Evolutionary conservation across 2,329 filamentous ascomycete species (phyloP).

Genomic region (Fusarium ramigenum): DNA sequence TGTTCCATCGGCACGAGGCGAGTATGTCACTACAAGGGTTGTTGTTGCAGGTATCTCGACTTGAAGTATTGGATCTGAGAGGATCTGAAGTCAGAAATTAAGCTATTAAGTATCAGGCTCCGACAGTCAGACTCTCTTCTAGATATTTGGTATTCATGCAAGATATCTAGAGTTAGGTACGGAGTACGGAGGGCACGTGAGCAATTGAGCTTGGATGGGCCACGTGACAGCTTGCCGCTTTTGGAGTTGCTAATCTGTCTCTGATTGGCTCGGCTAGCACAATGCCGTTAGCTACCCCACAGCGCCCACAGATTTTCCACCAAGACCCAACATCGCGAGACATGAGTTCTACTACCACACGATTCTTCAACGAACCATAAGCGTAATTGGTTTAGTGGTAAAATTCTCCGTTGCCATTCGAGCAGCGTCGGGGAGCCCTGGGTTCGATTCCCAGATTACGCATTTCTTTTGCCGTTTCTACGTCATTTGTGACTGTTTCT

Average conservation of each 20-base stretch:
- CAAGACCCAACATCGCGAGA: background rate
- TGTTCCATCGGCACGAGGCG: background rate
- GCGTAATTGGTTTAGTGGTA: slow-evolving; percentile 34
- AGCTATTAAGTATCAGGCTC: accelerated
- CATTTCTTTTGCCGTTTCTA: background rate
- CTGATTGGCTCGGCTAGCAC: background rate
- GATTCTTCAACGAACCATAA: background rate
- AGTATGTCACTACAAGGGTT: background rate
- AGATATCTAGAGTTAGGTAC: too few species aligned
- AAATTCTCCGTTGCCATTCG: slow-evolving; percentile 28
- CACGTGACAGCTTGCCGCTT: background rate
- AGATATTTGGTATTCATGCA: too few species aligned
- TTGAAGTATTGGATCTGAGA: background rate
- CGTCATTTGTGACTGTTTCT: background rate
- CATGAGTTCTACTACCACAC: background rate
- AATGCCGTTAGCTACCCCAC: background rate
- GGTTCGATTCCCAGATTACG: slow-evolving; percentile 32
- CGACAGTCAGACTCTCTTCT: too few species aligned
- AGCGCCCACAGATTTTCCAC: too few species aligned
- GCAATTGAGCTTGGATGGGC: too few species aligned
- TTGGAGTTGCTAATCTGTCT: accelerated
- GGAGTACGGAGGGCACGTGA: too few species aligned
- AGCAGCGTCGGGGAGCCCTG: slow-evolving; percentile 24
- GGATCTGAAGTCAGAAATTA: accelerated
- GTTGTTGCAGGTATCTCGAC: accelerated